These are phyloP conservation scores for Candolleomyces aberdarensis DNA, from an alignment of 768 basidiomycete genomes.

Conservation along the genomic window DNA sequence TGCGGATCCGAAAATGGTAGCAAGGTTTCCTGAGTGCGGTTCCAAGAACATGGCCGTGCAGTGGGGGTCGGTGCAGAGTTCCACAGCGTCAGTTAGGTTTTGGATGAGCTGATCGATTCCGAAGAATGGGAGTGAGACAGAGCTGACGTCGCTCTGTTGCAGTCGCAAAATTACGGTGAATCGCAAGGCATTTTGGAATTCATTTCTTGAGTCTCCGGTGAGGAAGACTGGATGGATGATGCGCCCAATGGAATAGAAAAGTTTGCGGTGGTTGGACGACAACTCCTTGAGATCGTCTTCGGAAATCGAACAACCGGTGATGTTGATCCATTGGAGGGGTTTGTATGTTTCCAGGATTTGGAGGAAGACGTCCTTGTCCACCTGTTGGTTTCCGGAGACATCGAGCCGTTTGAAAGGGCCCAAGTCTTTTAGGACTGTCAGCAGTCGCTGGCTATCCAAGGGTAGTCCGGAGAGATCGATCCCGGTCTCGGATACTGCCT, in stretches of 20 bases:
- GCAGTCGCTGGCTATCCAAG: background rate
- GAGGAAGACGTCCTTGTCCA: background rate
- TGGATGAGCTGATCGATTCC: background rate
- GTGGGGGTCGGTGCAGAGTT: background rate
- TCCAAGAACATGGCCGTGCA: background rate
- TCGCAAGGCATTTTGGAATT: background rate
- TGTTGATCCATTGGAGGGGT: background rate
- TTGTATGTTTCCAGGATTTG: background rate
- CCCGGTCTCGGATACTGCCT: background rate
- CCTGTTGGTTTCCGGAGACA: background rate
- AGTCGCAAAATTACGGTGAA: background rate
- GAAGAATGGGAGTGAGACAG: conserved; percentile 1
- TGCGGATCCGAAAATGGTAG: background rate
- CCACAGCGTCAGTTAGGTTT: background rate
- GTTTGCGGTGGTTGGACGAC: background rate
- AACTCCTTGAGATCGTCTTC: background rate
- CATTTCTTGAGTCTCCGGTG: background rate
- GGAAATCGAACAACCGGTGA: background rate
- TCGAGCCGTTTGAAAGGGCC: background rate
- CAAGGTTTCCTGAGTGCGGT: background rate
- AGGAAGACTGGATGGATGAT: background rate
- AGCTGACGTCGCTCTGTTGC: background rate
- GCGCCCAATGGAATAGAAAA: background rate
- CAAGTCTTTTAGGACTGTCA: background rate
- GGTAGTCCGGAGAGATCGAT: background rate